Conservation (phyloP, 176 grass and related monocot species). For the Microstegium vimineum region DNA sequence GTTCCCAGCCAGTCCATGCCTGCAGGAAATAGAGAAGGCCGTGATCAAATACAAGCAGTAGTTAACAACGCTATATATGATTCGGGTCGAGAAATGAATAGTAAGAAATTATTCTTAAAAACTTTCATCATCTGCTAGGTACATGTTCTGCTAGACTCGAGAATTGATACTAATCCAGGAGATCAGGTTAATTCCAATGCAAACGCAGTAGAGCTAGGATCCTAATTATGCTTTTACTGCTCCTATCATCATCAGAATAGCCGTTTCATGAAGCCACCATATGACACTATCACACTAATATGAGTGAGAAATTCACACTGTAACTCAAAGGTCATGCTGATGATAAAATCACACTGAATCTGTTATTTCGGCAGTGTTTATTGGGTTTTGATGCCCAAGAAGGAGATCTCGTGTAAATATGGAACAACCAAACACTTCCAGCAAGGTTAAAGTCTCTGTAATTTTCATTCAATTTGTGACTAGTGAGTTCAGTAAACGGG, state of each 20-base stretch:
- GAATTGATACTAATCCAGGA: not conserved
- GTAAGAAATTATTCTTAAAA: not conserved
- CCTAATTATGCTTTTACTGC: not conserved
- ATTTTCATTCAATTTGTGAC: not conserved
- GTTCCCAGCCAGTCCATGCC: not conserved
- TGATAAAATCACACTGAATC: not conserved
- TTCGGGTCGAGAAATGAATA: not conserved
- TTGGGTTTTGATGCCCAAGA: not conserved
- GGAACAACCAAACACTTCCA: not conserved
- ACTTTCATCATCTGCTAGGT: not conserved
- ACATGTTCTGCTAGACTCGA: not conserved
- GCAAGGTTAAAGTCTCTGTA: not conserved
- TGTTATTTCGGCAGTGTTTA: not conserved
- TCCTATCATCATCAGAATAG: not conserved
- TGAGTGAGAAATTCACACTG: not conserved
- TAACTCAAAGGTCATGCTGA: not conserved
- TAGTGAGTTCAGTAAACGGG: constrained; percentile 4
- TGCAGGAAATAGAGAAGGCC: not conserved
- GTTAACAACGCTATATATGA: not conserved
- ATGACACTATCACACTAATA: not conserved
- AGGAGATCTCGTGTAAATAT: not conserved
- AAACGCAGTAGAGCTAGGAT: not conserved
- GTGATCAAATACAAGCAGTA: not conserved
- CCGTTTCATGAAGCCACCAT: not conserved
- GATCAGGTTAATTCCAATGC: not conserved